Percentiles rank a stretch among this genome's conserved stretches.
phyloP scores from a whole-genome alignment of 805 yeast species.

The Yamadazyma kitorensis region DNA sequence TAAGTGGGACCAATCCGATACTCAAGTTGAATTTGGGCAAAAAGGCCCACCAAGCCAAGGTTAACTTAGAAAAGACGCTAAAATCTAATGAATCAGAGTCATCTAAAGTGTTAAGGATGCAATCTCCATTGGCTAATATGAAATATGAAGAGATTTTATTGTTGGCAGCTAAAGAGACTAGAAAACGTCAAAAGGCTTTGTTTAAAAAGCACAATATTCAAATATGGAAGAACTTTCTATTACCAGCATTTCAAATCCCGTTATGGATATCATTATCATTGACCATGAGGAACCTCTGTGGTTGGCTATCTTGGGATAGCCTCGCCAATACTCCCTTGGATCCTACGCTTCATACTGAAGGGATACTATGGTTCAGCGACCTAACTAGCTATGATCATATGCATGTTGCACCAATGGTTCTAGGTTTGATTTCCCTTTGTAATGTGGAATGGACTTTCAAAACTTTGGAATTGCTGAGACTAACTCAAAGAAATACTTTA shows the following conservation, averaged over 20 bases:
- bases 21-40: constrained; percentile 55
- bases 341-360: constrained; percentile 48
- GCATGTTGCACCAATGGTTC: constrained; percentile 61
- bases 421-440: constrained; percentile 69
- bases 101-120: constrained; percentile 12
- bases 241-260: constrained; percentile 84
- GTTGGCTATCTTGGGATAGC: constrained; percentile 52
- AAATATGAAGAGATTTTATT: constrained; percentile 77
- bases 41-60: constrained; percentile 38
- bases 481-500: constrained; percentile 38
- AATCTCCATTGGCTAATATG: constrained; percentile 40
- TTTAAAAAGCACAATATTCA: constrained; percentile 68
- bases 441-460: constrained; percentile 82
- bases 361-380: constrained; percentile 60
- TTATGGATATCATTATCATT: constrained; percentile 79
- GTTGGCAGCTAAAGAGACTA: constrained; percentile 71
- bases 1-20: constrained; percentile 74
- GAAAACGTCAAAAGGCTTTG: constrained; percentile 69
- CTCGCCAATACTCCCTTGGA: constrained; percentile 47
- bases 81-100: constrained; percentile 13
- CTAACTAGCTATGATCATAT: constrained; percentile 60
- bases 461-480: constrained; percentile 53
- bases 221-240: constrained; percentile 71
- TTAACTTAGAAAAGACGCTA: constrained; percentile 17
- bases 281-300: constrained; percentile 73